These are phyloP conservation scores for Mediolabrus comicus DNA, from an alignment of 108 stramenopile species.

Conservation along the genomic window DNA sequence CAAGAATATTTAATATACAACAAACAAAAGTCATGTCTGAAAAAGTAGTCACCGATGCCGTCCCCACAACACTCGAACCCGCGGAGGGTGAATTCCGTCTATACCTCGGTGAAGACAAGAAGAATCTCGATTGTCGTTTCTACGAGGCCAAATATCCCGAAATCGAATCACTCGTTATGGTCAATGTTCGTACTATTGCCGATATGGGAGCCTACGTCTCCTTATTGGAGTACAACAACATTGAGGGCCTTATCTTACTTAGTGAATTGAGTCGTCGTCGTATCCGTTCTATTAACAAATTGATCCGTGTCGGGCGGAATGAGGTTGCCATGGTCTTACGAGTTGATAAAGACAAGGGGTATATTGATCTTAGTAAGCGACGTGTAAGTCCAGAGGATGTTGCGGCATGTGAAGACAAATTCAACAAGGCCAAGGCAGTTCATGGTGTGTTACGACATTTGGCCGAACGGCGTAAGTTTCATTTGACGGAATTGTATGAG, in stretches of 20 bases:
- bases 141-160: conserved; percentile 98
- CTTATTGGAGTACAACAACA: conserved; percentile 98
- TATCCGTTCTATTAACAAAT: conserved; percentile 98
- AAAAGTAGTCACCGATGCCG: conserved; percentile 38
- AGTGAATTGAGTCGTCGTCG: conserved; percentile 96
- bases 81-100: conserved; percentile 70
- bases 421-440: conserved; percentile 97
- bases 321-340: conserved; percentile 99
- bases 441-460: conserved; percentile 96
- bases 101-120: conserved; percentile 77
- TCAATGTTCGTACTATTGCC: conserved; percentile 95
- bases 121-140: conserved; percentile 95
- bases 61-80: conserved; percentile 39
- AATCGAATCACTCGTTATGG: conserved; percentile 95
- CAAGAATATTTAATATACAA: not conserved
- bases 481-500: conserved; percentile 93
- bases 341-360: conserved; percentile 99
- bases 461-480: conserved; percentile 87
- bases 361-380: conserved; percentile 98
- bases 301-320: conserved; percentile 96
- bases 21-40: not conserved
- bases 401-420: conserved; percentile 96
- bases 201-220: conserved; percentile 99
- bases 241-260: conserved; percentile 98
- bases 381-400: conserved; percentile 98